Evolutionary conservation across 148 eudicot species (phyloP), one percentile per base, ranked within the genome.

Genomic region (Silene conica): DNA sequence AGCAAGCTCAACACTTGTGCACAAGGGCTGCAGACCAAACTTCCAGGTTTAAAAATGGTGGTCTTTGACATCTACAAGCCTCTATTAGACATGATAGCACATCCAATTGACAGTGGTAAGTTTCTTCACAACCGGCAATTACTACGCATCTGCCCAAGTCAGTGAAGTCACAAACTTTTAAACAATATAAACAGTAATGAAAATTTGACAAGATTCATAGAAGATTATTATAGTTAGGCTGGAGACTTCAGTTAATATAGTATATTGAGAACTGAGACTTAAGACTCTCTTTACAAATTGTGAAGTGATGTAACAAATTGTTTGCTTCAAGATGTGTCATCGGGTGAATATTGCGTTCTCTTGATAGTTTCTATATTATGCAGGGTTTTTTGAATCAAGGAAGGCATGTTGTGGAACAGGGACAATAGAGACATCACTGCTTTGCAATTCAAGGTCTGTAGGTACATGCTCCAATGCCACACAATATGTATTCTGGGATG

Each of bases 371-470:
- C 19, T 22, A 59, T n/a, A 41, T 72, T 52, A 46, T 46, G 31
- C 81, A 92, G 96, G 93, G 54, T 92, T 92, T 78, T 86, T 86
- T 43, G 96, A 91, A 76, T 74, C 92, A 38, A 88, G 97, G 83
- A 91, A 75, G 76, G 97, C 91, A 70, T 88, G 96, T 73, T 86
- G 95, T 72, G 92, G 97, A 59, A 91, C 98, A 2, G 93, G 95
- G 16, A 88, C 90, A 21, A 76, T 94, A 8, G 97, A 94, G 73
- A 89, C 92, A 41, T 89, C 98, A 19, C 46, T 84, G 72, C 89
- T 94, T 16, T 91, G 96, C 83, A 90, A 93, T 72, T 80, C 78
- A 61, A 82, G 89, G 74, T 87, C 95, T 0, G 66, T 82, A 14
- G 97, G 92, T 5, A 91, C 97, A 60, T 89, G 97, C 80, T 80